These are phyloP conservation scores for Mycena citricolor DNA, from an alignment of 1,284 basidiomycete genomes.

Conservation along the genomic window DNA sequence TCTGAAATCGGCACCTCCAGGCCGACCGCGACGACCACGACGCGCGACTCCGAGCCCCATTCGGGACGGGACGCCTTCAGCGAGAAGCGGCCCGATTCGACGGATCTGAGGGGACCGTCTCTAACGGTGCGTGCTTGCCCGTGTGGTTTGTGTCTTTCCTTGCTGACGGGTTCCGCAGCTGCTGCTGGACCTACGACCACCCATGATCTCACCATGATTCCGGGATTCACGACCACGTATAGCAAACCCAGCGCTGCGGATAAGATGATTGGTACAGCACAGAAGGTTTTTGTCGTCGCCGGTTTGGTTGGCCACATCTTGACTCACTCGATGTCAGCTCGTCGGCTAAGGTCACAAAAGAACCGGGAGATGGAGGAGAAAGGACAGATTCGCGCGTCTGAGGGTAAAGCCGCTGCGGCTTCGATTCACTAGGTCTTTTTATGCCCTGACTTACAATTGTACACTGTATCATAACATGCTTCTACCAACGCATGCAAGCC, in stretches of 20 bases:
- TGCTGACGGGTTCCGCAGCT: neutral
- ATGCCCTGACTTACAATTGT: too few species aligned
- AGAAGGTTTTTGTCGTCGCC: conserved; percentile 43
- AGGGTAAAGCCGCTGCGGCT: conserved; percentile 50
- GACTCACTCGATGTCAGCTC: conserved; percentile 35
- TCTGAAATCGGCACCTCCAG: conserved; percentile 8
- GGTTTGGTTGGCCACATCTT: neutral
- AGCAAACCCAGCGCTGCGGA: conserved; percentile 46
- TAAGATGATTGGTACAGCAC: conserved; percentile 53
- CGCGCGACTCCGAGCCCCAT: conserved; percentile 4
- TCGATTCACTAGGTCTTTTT: too few species aligned
- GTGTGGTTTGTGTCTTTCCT: conserved; percentile 31
- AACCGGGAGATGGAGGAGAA: conserved; percentile 53
- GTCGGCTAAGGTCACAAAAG: conserved; percentile 48
- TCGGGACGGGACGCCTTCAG: conserved; percentile 35
- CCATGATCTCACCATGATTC: too few species aligned
- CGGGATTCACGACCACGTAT: conserved; percentile 35
- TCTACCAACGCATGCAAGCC: too few species aligned
- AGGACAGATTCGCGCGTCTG: conserved; percentile 54
- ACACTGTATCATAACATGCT: too few species aligned
- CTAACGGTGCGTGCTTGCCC: too few species aligned
- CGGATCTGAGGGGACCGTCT: too few species aligned
- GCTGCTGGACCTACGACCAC: too few species aligned
- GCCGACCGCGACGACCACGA: too few species aligned
- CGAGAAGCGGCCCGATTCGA: conserved; percentile 41